Evolutionary conservation across 768 basidiomycete genomes (phyloP), one percentile per base, ranked within the genome.

Genomic region (Agrocybe pediades): DNA sequence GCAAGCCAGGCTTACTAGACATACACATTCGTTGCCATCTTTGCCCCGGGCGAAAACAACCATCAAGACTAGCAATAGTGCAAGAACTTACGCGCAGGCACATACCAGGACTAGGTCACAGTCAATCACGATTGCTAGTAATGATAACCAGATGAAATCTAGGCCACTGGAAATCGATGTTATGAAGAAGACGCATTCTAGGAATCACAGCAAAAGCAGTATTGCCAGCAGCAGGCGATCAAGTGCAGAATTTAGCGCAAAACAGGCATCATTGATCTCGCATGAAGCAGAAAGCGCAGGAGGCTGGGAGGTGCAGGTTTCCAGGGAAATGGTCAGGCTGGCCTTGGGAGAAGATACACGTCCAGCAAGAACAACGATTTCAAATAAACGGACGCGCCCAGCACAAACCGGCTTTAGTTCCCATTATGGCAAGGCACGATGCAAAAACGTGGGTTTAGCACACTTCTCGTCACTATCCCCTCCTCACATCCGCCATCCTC

Each of bases 241-340:
- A 41, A 86, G 84, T 59, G 83, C 85, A 23, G 83, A 85, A 46
- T 84, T 80, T 70, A 82, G 74, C 44, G 74, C 82, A 16, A 64
- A 73, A 49, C 78, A 80, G 60, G 84, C 80, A 30, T 63, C 69
- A 23, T 68, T 62, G 23, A 56, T 64, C 23, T 59, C 64, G 16
- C 49, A 66, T 29, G 57, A 54, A 47, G 68, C 62, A 9, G 71
- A 63, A 13, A 66, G 68, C 39, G 73, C 73, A 29, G 74, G 69
- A 24, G 75, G 74, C 51, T 86, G 85, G 85, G 81, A 83, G 51
- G 81, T 81, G 3, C 74, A 79, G 50, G 80, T 85, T 17, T 81
- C 84, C 40, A 77, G 75, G 54, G 79, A 83, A 58, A 79, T 86
- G 51, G 60, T 86, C 33, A 69, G 74, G 30, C 64, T 85, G 23